Evolutionary conservation across 768 basidiomycete genomes (phyloP).

Genomic region (Tulasnella sp.): DNA sequence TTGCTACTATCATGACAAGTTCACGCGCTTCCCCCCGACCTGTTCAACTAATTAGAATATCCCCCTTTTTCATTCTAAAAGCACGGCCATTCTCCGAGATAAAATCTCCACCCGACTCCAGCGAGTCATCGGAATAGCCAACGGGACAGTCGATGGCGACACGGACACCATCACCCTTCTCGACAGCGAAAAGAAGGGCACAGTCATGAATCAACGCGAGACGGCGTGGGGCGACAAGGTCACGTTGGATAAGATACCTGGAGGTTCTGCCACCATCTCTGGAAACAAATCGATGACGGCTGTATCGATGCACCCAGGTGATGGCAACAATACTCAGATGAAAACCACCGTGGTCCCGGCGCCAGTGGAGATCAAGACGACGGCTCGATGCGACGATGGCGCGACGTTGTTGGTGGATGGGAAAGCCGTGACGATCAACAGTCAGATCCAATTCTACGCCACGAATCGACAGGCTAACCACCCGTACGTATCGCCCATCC

Average conservation of each 20-base stretch:
- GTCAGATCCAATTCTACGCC: slow-evolving; percentile 80
- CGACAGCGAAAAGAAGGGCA: too few species aligned
- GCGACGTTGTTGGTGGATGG: slow-evolving; percentile 24
- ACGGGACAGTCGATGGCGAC: slow-evolving; percentile 2
- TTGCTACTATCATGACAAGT: background rate
- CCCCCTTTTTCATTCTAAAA: slow-evolving; percentile 33
- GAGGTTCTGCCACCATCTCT: background rate
- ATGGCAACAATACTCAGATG: background rate
- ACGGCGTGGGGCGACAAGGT: too few species aligned
- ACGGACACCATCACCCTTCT: too few species aligned
- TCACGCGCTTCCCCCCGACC: too few species aligned
- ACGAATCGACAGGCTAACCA: slow-evolving; percentile 42
- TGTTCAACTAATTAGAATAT: too few species aligned
- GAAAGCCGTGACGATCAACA: slow-evolving; percentile 27
- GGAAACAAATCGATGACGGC: background rate
- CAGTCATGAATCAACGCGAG: too few species aligned
- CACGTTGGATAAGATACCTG: too few species aligned
- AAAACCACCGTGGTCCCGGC: background rate
- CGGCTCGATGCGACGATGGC: slow-evolving; percentile 2
- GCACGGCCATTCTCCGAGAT: slow-evolving; percentile 31
- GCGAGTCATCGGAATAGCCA: slow-evolving; percentile 4
- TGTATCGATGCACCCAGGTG: background rate
- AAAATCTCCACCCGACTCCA: slow-evolving; percentile 1
- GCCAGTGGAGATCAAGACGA: background rate
- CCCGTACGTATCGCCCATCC: slow-evolving; percentile 65